Conservation (phyloP, 768 basidiomycete genomes). For the Podaxis mareebaensis region DNA sequence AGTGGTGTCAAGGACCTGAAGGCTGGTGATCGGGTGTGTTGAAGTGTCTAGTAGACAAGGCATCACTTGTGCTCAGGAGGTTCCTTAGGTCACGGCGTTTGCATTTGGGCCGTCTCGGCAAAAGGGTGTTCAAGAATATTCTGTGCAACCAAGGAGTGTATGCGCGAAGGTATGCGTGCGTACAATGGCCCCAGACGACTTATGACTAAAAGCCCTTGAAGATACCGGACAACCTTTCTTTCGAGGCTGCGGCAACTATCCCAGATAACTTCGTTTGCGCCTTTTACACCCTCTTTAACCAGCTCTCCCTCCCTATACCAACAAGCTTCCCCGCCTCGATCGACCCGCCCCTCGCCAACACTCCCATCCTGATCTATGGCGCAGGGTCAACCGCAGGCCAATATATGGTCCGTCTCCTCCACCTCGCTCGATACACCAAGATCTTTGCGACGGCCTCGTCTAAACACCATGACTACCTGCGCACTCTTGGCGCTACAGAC, state of each 20-base stretch:
- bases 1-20: constrained; percentile 32
- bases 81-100: constrained; percentile 28
- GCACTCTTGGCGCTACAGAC: constrained; percentile 38
- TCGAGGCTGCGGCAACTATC: constrained; percentile 37
- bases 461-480: constrained; percentile 38
- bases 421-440: constrained; percentile 42
- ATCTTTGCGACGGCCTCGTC: constrained; percentile 44
- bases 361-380: constrained; percentile 46
- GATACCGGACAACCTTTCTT: constrained; percentile 40
- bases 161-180: constrained; percentile 37
- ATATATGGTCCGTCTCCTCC: constrained; percentile 40
- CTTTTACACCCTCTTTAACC: constrained; percentile 41
- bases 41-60: neutral
- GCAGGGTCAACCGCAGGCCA: constrained; percentile 41
- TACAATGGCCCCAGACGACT: neutral
- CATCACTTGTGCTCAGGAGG: neutral
- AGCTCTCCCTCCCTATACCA: constrained; percentile 37
- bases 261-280: constrained; percentile 45
- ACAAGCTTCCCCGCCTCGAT: constrained; percentile 29
- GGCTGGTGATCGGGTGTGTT: constrained; percentile 40
- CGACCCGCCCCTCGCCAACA: constrained; percentile 29
- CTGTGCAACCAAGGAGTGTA: constrained; percentile 27
- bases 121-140: constrained; percentile 41
- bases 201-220: constrained; percentile 18
- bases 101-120: constrained; percentile 23